Conservation (phyloP, 2,329 filamentous ascomycete species). For the Ilyonectria mors-panacis region DNA sequence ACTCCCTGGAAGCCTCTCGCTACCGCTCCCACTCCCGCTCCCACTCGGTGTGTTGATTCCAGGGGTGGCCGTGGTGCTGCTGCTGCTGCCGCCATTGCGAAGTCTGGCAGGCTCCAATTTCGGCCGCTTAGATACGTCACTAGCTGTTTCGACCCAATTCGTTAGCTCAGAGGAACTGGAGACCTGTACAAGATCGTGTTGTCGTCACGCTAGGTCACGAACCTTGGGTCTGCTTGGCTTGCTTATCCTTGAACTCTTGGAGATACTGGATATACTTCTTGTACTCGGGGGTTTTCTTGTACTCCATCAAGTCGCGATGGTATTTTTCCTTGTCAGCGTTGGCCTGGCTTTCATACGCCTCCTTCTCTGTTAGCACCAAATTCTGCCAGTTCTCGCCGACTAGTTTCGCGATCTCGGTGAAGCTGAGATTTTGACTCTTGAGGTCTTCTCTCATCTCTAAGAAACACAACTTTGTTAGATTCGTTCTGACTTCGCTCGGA, state of each 20-base stretch:
- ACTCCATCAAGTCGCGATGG: slow-evolving; percentile 78
- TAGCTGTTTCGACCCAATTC: slow-evolving; percentile 33
- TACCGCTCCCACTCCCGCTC: slow-evolving; percentile 60
- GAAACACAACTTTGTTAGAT: slow-evolving; percentile 9
- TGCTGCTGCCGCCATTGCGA: slow-evolving; percentile 58
- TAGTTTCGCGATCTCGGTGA: slow-evolving; percentile 87
- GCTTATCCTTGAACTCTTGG: slow-evolving; percentile 83
- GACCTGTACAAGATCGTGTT: background rate
- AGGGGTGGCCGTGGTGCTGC: slow-evolving; percentile 57
- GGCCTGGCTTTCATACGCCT: slow-evolving; percentile 80
- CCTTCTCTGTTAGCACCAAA: slow-evolving; percentile 75
- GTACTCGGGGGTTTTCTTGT: slow-evolving; percentile 83
- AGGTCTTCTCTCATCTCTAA: slow-evolving; percentile 83
- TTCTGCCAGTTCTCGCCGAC: slow-evolving; percentile 88
- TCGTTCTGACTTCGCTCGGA: background rate
- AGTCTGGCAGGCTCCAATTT: slow-evolving; percentile 60
- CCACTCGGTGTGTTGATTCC: slow-evolving; percentile 55
- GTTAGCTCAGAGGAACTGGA: slow-evolving; percentile 22
- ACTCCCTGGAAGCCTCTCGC: slow-evolving; percentile 63
- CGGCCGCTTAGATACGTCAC: slow-evolving; percentile 63
- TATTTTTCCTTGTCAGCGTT: slow-evolving; percentile 83
- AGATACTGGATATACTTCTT: slow-evolving; percentile 80
- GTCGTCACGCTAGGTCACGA: slow-evolving; percentile 39
- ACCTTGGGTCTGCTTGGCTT: slow-evolving; percentile 72
- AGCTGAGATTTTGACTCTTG: slow-evolving; percentile 82